Evolutionary conservation across 2,329 filamentous ascomycete species (phyloP).

Genomic region (Ceratocystis lukuohia): DNA sequence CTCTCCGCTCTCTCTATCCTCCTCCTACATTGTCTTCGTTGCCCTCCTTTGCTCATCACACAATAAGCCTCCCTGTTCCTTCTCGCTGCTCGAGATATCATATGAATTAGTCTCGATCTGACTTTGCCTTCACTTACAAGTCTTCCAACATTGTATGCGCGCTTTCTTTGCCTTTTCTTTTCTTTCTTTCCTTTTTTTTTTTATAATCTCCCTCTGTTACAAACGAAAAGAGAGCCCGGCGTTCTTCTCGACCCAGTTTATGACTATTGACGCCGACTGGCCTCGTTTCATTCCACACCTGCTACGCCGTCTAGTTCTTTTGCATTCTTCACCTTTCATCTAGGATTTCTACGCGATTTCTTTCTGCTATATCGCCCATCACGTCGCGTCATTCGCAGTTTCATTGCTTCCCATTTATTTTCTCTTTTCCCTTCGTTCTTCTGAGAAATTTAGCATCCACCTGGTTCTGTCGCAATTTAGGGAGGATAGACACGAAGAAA

Average conservation of each 20-base stretch:
- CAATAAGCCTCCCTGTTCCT: neutral
- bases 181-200: conserved; percentile 2
- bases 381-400: conserved; percentile 6
- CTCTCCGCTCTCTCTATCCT: neutral
- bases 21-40: neutral
- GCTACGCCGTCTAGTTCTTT: neutral
- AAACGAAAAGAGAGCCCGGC: neutral
- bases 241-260: neutral
- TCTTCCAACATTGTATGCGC: neutral
- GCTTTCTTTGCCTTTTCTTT: conserved; percentile 3
- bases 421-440: neutral
- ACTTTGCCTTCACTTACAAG: neutral
- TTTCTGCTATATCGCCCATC: neutral
- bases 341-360: neutral
- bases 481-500: neutral
- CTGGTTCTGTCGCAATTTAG: neutral
- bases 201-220: neutral
- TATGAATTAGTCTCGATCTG: neutral
- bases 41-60: neutral
- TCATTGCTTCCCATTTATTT: neutral
- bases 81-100: neutral
- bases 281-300: conserved; percentile 4
- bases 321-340: conserved; percentile 8
- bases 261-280: neutral
- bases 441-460: neutral